Evolutionary conservation across 2,329 filamentous ascomycete genomes (phyloP), one percentile per base, ranked within the genome.

Genomic region (Aspergillus latus): DNA sequence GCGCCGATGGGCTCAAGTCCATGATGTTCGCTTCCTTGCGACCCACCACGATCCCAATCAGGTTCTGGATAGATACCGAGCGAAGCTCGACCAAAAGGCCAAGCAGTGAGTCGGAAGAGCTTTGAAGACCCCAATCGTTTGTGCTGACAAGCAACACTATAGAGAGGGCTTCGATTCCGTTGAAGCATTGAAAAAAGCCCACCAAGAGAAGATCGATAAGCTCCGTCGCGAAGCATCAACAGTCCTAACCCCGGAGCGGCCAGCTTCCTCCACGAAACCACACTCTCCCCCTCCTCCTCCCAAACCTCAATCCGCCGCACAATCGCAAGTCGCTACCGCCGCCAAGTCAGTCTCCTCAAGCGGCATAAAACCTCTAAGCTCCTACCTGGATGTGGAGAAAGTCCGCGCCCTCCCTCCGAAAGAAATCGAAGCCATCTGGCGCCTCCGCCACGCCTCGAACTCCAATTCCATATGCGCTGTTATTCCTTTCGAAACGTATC

Each of bases 361-460:
- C 4, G 83, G 83, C 50, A 78, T 88, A 60, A 88, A 87, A 68
- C 84, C 85, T 0, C 80, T 90, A 11, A 80, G 80, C 57, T 84
- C 84, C 45, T 90, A 84, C 75, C 77, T 99, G 67, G 89, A 97
- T 76, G 80, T 97, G 49, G 80, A 85, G 58, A 97, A 97, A 73
- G 85, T 85, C 53, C 81, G 83, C 52, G 72, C 77, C 45, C 85
- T 97, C 3, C 88, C 92, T 0, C 77, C 83, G 15, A 88, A 90
- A 72, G 92, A 97, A 72, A 87, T 99, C 54, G 87, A 91, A 66
- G 84, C 87, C 32, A 82, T 97, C 65, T 99, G 94, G 94, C 89
- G 93, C 26, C 84, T 96, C 28, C 88, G 90, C 51, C 90, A 97
- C 77, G 88, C 91, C 40, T 74, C 81, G 13, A 86, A 88, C 62